Evolutionary conservation across 352 stramenopile genomes (phyloP).

Genomic region (Globisporangium nagaii): DNA sequence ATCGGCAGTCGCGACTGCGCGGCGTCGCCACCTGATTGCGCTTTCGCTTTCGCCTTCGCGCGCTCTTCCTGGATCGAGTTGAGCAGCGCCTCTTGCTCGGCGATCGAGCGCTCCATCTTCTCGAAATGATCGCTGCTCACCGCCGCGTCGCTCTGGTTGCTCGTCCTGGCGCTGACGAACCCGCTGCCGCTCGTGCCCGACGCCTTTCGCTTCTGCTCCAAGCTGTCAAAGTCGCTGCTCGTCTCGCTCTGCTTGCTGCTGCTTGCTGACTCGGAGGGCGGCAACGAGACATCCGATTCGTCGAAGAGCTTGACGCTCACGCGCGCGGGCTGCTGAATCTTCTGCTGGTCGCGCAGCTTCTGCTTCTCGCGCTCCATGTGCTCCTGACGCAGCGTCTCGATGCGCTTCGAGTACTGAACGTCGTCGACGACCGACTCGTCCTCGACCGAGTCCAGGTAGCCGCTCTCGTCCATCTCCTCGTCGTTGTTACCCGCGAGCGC

Average conservation of each 20-base stretch:
- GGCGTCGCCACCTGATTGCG: constrained; percentile 4
- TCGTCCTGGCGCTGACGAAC: neutral
- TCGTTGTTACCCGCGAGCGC: constrained; percentile 18
- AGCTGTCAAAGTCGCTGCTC: constrained; percentile 27
- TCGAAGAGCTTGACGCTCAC: constrained; percentile 35
- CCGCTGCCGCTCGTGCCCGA: neutral
- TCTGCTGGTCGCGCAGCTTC: constrained; percentile 21
- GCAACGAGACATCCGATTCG: constrained; percentile 23
- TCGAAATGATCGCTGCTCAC: constrained; percentile 43
- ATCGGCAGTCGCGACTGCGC: constrained; percentile 10
- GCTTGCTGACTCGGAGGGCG: neutral
- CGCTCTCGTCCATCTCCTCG: constrained; percentile 25
- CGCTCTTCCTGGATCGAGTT: constrained; percentile 51
- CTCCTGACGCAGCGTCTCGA: constrained; percentile 54
- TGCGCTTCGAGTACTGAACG: constrained; percentile 37
- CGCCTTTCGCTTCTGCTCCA: constrained; percentile 15
- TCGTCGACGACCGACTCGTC: constrained; percentile 39
- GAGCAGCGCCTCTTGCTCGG: constrained; percentile 56
- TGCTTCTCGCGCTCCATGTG: constrained; percentile 64
- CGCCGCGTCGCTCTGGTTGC: constrained; percentile 1
- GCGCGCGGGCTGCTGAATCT: constrained; percentile 5
- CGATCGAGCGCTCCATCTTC: constrained; percentile 55
- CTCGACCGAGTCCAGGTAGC: constrained; percentile 11
- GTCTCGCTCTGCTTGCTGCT: constrained; percentile 9
- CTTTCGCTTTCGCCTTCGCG: constrained; percentile 24